Evolutionary conservation across 140 eudicot species (phyloP), one percentile per base, ranked within the genome.

Genomic region (Flaveria floridana): DNA sequence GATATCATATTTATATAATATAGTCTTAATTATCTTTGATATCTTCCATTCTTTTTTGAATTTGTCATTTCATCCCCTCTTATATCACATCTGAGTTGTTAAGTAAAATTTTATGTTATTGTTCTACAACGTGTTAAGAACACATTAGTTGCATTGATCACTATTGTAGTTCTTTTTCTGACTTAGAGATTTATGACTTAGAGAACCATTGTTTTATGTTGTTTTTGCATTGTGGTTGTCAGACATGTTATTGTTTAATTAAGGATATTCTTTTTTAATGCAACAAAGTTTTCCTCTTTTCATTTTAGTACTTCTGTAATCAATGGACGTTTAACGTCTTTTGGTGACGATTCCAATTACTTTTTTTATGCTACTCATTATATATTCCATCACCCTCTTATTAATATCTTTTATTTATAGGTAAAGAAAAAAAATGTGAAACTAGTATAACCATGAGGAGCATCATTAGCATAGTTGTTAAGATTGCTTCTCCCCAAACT

Each of bases 41-140:
- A 76, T 53, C 42, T 69, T 69, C 42, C 61, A 67, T 53, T 61
- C 28, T 55, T 75, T 55, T 64, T 75, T 64, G 16, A 61, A 64
- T 39, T 34, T 76, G 4, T 65, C 44, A 13, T 26, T 5, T 74
- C 63, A 30, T 46, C 71, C 70, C 48, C 30, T 62, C 34, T 28
- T 62, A 61, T 26, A 46, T 58, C 47, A 58, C 2, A 50, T 44
- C 42, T 55, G n/a, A 21, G 56, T 37, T 37, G 25, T 68, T 56
- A 18, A n/a, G n/a, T 51, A 51, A 62, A 28, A 23, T 50, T 3
- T 61, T 61, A 16, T 21, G 48, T 30, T 64, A 13, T 41, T 8
- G 59, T 59, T 19, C 16, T 73, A 59, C 50, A 41, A 26, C 30
- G 12, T 46, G 19, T 61, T 46, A 50, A 26, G 16, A 26, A 51